Evolutionary conservation across 116 monocot genomes (phyloP).

Genomic region (Trichopus zeylanicus): DNA sequence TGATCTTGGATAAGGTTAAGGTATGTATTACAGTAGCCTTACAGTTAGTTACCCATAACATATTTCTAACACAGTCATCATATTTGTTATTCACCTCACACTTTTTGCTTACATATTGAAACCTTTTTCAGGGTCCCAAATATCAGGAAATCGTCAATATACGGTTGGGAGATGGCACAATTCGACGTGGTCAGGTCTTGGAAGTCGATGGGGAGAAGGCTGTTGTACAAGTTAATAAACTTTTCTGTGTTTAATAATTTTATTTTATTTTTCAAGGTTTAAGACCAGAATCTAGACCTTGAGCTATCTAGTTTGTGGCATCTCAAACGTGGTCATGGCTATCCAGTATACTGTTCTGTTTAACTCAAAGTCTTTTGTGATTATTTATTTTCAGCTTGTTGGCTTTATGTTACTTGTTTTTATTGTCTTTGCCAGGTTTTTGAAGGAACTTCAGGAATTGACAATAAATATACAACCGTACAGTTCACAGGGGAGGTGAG

Average conservation of each 20-base stretch:
- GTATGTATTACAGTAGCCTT: no score
- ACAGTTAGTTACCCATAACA: no score
- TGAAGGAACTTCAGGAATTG: constrained; percentile 99
- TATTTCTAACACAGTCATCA: not conserved
- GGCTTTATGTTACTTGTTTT: no score
- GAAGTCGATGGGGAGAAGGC: constrained; percentile 99
- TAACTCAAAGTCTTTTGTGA: no score
- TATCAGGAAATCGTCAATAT: constrained; percentile 99
- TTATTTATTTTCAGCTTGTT: no score
- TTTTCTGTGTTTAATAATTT: no score
- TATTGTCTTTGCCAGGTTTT: constrained; percentile 53
- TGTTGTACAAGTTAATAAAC: constrained; percentile 99
- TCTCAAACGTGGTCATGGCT: no score
- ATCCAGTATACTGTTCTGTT: no score
- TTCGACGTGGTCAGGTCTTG: constrained; percentile 94
- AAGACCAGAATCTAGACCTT: no score
- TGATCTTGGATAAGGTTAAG: constrained; percentile 98
- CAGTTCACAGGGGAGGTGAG: constrained; percentile 97
- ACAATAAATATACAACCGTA: constrained; percentile 96
- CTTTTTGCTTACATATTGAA: not conserved
- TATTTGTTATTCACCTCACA: not conserved
- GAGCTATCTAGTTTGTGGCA: no score
- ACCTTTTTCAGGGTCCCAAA: constrained; percentile 67
- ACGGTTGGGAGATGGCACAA: constrained; percentile 87
- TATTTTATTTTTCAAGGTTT: no score